Conservation (phyloP, 495 filamentous ascomycete species). For the Chaetomium cochliodes region DNA sequence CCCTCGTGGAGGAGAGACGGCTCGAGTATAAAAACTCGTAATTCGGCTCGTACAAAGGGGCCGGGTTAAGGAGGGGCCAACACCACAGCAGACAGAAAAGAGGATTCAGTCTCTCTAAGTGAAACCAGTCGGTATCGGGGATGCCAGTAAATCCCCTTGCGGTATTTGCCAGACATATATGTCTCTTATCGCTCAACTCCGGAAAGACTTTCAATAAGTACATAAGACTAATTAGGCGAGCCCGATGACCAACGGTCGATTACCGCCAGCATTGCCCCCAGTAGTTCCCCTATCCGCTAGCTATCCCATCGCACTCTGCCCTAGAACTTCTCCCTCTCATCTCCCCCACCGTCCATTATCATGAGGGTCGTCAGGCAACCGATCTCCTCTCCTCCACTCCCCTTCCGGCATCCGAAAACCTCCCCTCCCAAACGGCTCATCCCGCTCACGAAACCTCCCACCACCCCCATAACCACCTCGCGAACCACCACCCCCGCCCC, state of each 20-base stretch:
- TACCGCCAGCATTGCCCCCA: background rate
- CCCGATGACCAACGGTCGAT: background rate
- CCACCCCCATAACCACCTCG: constrained; percentile 12
- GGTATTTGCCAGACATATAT: too few species aligned
- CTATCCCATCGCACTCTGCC: background rate
- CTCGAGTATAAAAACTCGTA: too few species aligned
- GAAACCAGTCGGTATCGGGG: too few species aligned
- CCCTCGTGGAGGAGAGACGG: too few species aligned
- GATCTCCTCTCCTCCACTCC: constrained; percentile 61
- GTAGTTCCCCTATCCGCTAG: too few species aligned
- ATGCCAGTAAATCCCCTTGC: too few species aligned
- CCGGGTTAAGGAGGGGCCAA: too few species aligned
- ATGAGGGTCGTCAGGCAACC: constrained; percentile 47
- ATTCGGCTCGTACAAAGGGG: too few species aligned
- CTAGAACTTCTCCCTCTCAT: constrained; percentile 1
- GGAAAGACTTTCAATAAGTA: background rate
- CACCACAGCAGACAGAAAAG: too few species aligned
- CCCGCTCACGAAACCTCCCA: constrained; percentile 15
- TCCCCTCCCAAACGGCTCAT: constrained; percentile 22
- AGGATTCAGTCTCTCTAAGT: too few species aligned
- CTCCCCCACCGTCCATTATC: constrained; percentile 39
- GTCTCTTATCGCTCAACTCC: background rate
- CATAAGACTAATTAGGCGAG: background rate
- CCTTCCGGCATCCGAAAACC: constrained; percentile 49
- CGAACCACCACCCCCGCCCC: constrained; percentile 8